phyloP scores from a whole-genome alignment of 768 basidiomycete genomes.

The Leccinum subgranulosum region DNA sequence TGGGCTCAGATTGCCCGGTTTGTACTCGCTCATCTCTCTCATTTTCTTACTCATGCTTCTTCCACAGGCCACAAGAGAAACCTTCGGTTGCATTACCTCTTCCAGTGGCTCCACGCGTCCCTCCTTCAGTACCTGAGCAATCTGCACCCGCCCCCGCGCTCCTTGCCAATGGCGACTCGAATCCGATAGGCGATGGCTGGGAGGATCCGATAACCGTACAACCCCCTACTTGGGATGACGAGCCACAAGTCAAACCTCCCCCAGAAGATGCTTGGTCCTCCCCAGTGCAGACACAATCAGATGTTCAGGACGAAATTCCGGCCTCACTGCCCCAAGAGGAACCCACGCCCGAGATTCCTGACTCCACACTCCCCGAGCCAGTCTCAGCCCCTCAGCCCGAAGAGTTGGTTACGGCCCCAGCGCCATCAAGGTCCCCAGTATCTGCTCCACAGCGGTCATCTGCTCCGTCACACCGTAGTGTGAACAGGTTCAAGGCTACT shows the following conservation, averaged over 20 bases:
- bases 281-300: slow-evolving; percentile 29
- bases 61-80: slow-evolving; percentile 62
- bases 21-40: neutral
- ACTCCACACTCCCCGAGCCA: slow-evolving; percentile 19
- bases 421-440: slow-evolving; percentile 38
- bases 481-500: slow-evolving; percentile 64
- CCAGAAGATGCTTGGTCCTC: slow-evolving; percentile 32
- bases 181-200: slow-evolving; percentile 45
- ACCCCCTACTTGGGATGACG: slow-evolving; percentile 70
- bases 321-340: slow-evolving; percentile 32
- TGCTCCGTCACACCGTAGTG: slow-evolving; percentile 50
- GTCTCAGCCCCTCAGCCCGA: slow-evolving; percentile 17
- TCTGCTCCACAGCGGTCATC: slow-evolving; percentile 55
- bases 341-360: slow-evolving; percentile 20
- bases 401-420: slow-evolving; percentile 29
- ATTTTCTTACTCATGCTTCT: slow-evolving; percentile 3
- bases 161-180: slow-evolving; percentile 31
- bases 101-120: slow-evolving; percentile 16
- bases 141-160: slow-evolving; percentile 26
- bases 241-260: slow-evolving; percentile 42
- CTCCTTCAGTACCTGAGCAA: slow-evolving; percentile 23
- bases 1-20: slow-evolving; percentile 83
- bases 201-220: slow-evolving; percentile 74
- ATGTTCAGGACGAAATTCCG: slow-evolving; percentile 18
- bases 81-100: slow-evolving; percentile 42